phyloP scores from a whole-genome alignment of 306 rosid species.

The Macrotyloma uniflorum region DNA sequence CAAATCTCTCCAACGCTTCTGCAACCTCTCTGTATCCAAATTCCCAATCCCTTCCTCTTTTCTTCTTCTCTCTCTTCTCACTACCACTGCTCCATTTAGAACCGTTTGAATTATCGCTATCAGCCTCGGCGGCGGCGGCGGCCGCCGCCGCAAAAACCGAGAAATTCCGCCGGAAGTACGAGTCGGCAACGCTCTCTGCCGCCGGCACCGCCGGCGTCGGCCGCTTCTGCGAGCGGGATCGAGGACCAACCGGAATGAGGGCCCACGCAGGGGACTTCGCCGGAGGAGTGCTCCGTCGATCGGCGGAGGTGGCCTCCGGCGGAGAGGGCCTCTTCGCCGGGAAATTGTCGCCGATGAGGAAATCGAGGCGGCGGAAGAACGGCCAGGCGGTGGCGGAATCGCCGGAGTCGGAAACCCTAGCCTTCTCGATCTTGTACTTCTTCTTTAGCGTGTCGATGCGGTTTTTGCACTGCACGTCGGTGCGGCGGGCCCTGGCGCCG shows the following conservation, averaged over 20 bases:
- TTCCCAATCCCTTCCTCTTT: conserved; percentile 14
- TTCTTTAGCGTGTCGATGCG: conserved; percentile 79
- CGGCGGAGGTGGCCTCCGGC: conserved; percentile 23
- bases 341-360: conserved; percentile 56
- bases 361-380: conserved; percentile 57
- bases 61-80: conserved; percentile 23
- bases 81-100: conserved; percentile 43
- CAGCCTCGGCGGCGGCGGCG: conserved; percentile 45
- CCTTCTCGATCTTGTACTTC: conserved; percentile 76
- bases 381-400: conserved; percentile 55
- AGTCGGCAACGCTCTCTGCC: conserved; percentile 24
- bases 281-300: conserved; percentile 7
- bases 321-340: conserved; percentile 32
- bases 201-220: conserved; percentile 15
- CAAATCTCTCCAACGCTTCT: conserved; percentile 56
- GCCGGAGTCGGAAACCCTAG: conserved; percentile 57
- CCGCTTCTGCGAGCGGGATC: conserved; percentile 62
- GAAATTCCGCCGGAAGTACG: conserved; percentile 45
- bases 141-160: conserved; percentile 52
- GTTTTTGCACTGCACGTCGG: conserved; percentile 73
- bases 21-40: conserved; percentile 55
- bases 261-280: conserved; percentile 46
- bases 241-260: conserved; percentile 57
- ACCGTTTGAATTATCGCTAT: conserved; percentile 39
- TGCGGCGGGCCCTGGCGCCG: conserved; percentile 46